Evolutionary conservation across 2,329 filamentous ascomycete species (phyloP).

Genomic region (Beauveria sp.): DNA sequence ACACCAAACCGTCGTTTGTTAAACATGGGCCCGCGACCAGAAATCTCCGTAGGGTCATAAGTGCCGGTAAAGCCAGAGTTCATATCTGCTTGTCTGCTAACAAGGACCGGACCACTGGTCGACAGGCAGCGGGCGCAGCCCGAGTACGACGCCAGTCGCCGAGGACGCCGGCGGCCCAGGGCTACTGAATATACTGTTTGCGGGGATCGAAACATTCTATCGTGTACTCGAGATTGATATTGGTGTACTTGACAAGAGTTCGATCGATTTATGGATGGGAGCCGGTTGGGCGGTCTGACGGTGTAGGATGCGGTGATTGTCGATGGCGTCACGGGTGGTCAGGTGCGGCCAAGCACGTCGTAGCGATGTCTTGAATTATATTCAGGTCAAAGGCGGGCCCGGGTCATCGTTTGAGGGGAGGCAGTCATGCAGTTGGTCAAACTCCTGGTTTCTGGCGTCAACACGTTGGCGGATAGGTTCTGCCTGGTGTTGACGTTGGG

Average conservation of each 20-base stretch:
- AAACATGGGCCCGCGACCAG: constrained; percentile 53
- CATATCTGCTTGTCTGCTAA: constrained; percentile 40
- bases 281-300: neutral
- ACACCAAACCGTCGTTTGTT: constrained; percentile 50
- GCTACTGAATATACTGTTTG: neutral
- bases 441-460: neutral
- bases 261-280: neutral
- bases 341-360: neutral
- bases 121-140: constrained; percentile 20
- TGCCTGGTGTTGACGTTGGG: neutral
- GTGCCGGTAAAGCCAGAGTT: constrained; percentile 51
- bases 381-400: neutral
- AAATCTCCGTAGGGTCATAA: constrained; percentile 48
- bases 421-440: neutral
- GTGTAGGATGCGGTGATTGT: neutral
- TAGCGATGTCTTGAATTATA: neutral
- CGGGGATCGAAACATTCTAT: constrained; percentile 3
- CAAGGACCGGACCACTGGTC: constrained; percentile 17
- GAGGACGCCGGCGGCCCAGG: neutral
- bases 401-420: neutral
- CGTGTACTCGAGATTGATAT: neutral
- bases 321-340: constrained; percentile 1
- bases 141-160: neutral
- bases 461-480: neutral
- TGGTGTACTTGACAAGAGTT: neutral